Conservation (phyloP, 163 green algal species). For the Chloromonas sp. region DNA sequence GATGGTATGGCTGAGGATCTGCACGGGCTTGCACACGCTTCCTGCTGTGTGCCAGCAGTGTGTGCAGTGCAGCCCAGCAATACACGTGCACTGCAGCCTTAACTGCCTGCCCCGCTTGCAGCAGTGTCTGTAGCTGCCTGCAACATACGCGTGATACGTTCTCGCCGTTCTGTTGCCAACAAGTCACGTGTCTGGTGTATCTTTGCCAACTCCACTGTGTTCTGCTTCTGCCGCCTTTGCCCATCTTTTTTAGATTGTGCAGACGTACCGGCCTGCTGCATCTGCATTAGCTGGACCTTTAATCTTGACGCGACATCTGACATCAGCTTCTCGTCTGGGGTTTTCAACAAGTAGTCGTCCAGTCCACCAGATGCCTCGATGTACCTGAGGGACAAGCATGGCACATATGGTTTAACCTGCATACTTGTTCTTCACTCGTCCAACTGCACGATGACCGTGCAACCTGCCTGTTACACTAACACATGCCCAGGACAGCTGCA, state of each 20-base stretch:
- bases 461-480: background rate
- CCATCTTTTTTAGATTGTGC: background rate
- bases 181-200: background rate
- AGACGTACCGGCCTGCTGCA: background rate
- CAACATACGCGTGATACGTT: background rate
- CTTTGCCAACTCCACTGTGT: background rate
- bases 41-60: no score
- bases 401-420: background rate
- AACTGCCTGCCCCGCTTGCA: no score
- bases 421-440: background rate
- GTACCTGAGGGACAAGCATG: background rate
- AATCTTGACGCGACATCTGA: constrained; percentile 7
- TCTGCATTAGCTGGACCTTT: constrained; percentile 1
- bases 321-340: constrained; percentile 6
- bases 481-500: background rate
- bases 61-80: no score
- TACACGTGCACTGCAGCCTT: no score
- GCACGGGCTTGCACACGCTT: no score
- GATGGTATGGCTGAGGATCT: no score
- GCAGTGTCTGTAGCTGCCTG: background rate
- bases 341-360: constrained; percentile 11
- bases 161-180: background rate
- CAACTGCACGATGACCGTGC: background rate
- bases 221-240: background rate
- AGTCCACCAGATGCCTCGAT: constrained; percentile 11